A percentile compares a stretch with the other conserved stretches of the same genome.
These are phyloP conservation scores for Rugosomyces carneus DNA, from an alignment of 1,284 basidiomycete genomes.

Conservation along the genomic window DNA sequence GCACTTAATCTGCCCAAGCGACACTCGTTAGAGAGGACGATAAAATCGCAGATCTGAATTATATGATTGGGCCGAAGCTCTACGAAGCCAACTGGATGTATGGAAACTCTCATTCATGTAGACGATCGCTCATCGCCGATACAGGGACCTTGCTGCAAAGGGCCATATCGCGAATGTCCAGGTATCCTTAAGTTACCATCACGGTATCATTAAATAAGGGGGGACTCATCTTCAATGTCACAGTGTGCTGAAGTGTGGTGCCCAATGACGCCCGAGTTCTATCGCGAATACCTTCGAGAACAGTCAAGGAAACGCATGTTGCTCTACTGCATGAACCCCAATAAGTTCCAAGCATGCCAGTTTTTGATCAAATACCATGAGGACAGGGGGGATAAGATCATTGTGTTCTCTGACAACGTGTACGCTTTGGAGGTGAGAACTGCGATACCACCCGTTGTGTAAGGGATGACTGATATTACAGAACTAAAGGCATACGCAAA, in stretches of 20 bases:
- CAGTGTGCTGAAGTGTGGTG: slow-evolving; percentile 99
- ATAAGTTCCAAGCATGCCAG: slow-evolving; percentile 98
- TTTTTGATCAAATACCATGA: slow-evolving; percentile 99
- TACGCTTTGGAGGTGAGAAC: slow-evolving; percentile 86
- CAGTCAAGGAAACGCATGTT: slow-evolving; percentile 92
- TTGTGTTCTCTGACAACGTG: slow-evolving; percentile 99
- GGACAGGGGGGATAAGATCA: slow-evolving; percentile 96
- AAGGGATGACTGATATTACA: slow-evolving; percentile 7
- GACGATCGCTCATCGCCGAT: slow-evolving; percentile 10
- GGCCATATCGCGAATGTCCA: slow-evolving; percentile 99
- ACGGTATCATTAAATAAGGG: slow-evolving; percentile 1
- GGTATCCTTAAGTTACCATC: slow-evolving; percentile 43
- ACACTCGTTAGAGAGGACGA: slow-evolving; percentile 99
- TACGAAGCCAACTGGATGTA: slow-evolving; percentile 99
- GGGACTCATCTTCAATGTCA: slow-evolving; percentile 5
- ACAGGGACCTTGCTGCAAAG: slow-evolving; percentile 90
- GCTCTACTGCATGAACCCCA: slow-evolving; percentile 99
- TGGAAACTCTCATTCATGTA: slow-evolving; percentile 15
- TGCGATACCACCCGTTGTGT: not conserved
- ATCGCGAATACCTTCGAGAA: slow-evolving; percentile 94
- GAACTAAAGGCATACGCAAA: slow-evolving; percentile 85
- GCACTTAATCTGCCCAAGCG: slow-evolving; percentile 39
- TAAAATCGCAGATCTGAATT: slow-evolving; percentile 97
- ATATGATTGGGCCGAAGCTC: slow-evolving; percentile 98
- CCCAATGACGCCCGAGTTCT: slow-evolving; percentile 99